Base-by-base conservation (phyloP, 768 basidiomycete species). In the Mycena pura region DNA sequence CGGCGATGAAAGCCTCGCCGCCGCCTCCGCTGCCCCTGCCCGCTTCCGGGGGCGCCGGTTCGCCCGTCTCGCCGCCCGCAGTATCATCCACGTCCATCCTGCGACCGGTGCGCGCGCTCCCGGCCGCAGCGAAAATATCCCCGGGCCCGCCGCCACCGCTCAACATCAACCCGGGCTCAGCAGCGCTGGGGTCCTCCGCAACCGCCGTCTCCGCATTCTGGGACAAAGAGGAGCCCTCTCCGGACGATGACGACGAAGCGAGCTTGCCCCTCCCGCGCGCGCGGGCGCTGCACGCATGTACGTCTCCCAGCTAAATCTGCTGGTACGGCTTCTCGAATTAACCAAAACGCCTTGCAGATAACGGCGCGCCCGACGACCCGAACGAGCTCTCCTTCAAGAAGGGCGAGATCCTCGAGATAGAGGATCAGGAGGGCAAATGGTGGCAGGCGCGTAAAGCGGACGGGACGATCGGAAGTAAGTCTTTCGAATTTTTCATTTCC, bases 321-420 rank as follows among this genome's bases (percentile, higher is more conserved):
- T 9, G n/a, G n/a, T n/a, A n/a, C n/a, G n/a, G n/a, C n/a, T n/a
- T n/a, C n/a, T n/a, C n/a, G n/a, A n/a, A n/a, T n/a, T n/a, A n/a
- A n/a, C n/a, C n/a, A n/a, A n/a, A n/a, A n/a, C n/a, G n/a, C n/a
- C n/a, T 22, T 15, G 28, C 73, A 95, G 93, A 95, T 75, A 82
- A 78, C n/a, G 92, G 87, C 3, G 88, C 86, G 3, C 73, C 84
- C 0, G 86, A 90, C 32, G 96, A 97, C 70, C 88, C 93, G 2
- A 91, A 88, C 69, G 96, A 98, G 72, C 83, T 97, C 8, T 85
- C 88, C 21, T 96, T 98, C 74, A 71, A 78, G 44, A 94, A 95
- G 74, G 93, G 92, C 24, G 96, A 97, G 67, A 78, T 90, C 4
- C 78, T 98, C 56, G 87, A 92, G 51, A 86, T 98, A 43, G 70